A percentile compares a stretch with the other conserved stretches of the same genome.
Conservation (phyloP, 1,284 basidiomycete species). For the Fomitiporia mediterranea region DNA sequence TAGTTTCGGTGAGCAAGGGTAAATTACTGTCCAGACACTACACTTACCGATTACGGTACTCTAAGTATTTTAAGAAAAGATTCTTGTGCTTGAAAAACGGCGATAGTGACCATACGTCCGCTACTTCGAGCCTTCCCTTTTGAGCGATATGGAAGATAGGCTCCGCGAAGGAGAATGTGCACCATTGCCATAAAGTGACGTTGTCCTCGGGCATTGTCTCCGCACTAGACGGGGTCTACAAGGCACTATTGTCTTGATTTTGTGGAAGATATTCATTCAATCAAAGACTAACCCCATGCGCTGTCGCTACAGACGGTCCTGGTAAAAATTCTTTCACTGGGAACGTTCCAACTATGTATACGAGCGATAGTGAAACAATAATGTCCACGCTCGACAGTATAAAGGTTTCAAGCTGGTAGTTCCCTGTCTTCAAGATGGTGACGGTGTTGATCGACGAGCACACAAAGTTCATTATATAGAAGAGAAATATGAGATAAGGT, state of each 20-base stretch:
- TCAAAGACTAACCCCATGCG: slow-evolving; percentile 37
- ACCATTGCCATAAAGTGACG: slow-evolving; percentile 74
- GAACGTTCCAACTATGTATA: slow-evolving; percentile 49
- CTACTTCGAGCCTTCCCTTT: slow-evolving; percentile 54
- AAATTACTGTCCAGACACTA: not conserved
- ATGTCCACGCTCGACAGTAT: slow-evolving; percentile 31
- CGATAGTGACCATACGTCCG: slow-evolving; percentile 71
- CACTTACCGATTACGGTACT: slow-evolving; percentile 43
- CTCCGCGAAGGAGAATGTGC: slow-evolving; percentile 72
- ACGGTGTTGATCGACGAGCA: slow-evolving; percentile 34
- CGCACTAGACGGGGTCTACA: slow-evolving; percentile 44
- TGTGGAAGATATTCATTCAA: not conserved
- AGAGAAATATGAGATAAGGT: slow-evolving; percentile 47
- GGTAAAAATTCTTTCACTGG: slow-evolving; percentile 44
- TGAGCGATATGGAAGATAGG: slow-evolving; percentile 59
- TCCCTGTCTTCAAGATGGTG: slow-evolving; percentile 25
- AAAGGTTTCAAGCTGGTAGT: slow-evolving; percentile 12
- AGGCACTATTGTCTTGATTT: not conserved
- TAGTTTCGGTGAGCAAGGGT: not conserved
- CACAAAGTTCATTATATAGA: slow-evolving; percentile 36
- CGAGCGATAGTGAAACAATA: slow-evolving; percentile 34
- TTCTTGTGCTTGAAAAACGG: slow-evolving; percentile 68
- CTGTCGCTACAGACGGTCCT: slow-evolving; percentile 42
- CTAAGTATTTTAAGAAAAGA: slow-evolving; percentile 58
- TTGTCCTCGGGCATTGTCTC: slow-evolving; percentile 67